phyloP scores from a whole-genome alignment of 2,329 filamentous ascomycete species.

The Cryphonectria radicalis region DNA sequence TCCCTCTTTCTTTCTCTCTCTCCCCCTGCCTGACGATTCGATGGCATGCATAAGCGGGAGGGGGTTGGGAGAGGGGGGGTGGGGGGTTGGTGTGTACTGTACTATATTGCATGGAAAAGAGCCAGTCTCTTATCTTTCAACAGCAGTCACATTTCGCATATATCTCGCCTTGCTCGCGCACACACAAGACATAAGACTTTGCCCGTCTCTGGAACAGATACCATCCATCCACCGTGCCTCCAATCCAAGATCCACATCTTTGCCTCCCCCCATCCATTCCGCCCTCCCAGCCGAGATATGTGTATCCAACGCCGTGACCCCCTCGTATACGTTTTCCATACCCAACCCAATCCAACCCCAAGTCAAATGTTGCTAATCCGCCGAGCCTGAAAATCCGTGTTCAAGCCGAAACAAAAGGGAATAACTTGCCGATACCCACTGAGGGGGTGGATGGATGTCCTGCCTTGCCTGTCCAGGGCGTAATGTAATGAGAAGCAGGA shows the following conservation, averaged over 20 bases:
- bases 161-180: background rate
- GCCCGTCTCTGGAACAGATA: background rate
- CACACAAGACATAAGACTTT: background rate
- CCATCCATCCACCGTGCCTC: background rate
- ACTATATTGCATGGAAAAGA: constrained; percentile 7
- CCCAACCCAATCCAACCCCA: background rate
- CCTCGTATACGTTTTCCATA: background rate
- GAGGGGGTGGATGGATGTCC: background rate
- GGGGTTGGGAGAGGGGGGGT: no score
- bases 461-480: background rate
- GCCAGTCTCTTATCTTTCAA: background rate
- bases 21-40: background rate
- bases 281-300: background rate
- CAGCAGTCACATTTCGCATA: background rate
- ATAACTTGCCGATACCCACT: background rate
- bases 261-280: background rate
- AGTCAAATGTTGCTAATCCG: background rate
- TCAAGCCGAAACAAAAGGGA: background rate
- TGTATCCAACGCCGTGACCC: constrained; percentile 1
- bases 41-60: background rate
- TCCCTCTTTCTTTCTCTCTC: no score
- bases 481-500: no score
- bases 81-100: background rate
- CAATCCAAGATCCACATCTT: background rate
- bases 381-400: background rate